These are phyloP conservation scores for Neotropicomus parvogracilis DNA, from an alignment of 1,284 basidiomycete species.

Conservation along the genomic window DNA sequence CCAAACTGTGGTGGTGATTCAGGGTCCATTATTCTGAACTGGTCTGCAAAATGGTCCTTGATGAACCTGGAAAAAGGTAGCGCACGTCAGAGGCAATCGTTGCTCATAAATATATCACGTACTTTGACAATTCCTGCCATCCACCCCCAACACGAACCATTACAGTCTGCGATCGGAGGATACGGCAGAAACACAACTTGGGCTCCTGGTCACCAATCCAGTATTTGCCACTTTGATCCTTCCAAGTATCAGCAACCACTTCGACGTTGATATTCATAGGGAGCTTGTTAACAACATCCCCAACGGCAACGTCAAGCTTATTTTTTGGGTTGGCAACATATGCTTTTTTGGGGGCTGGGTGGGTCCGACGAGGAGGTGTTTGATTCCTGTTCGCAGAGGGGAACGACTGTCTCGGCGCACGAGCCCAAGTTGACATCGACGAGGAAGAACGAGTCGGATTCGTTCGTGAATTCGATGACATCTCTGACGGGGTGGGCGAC, in stretches of 20 bases:
- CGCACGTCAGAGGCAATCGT: not conserved
- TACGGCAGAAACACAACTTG: conserved; percentile 87
- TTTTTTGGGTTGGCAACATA: conserved; percentile 86
- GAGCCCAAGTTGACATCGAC: conserved; percentile 61
- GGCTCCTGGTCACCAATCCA: conserved; percentile 91
- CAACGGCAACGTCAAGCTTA: conserved; percentile 89
- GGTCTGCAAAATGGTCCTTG: conserved; percentile 78
- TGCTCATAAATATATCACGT: conserved; percentile 29
- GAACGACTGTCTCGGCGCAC: conserved; percentile 61
- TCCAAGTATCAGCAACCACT: conserved; percentile 80
- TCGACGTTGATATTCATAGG: conserved; percentile 83
- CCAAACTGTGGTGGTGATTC: conserved; percentile 53
- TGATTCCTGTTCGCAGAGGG: conserved; percentile 39
- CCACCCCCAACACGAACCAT: conserved; percentile 95
- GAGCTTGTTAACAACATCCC: conserved; percentile 84
- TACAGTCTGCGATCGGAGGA: conserved; percentile 86
- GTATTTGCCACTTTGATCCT: conserved; percentile 89
- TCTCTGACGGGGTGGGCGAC: conserved; percentile 58
- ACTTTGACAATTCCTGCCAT: conserved; percentile 91
- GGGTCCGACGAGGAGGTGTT: conserved; percentile 44
- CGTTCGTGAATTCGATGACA: conserved; percentile 42
- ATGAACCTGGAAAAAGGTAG: conserved; percentile 61
- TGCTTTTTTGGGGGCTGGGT: conserved; percentile 47
- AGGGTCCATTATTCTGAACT: conserved; percentile 59
- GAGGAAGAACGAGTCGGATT: conserved; percentile 41